A percentile compares a stretch with the other conserved stretches of the same genome.
phyloP scores from a whole-genome alignment of 176 grass and related monocot genomes.

The Oryza rufipogon region DNA sequence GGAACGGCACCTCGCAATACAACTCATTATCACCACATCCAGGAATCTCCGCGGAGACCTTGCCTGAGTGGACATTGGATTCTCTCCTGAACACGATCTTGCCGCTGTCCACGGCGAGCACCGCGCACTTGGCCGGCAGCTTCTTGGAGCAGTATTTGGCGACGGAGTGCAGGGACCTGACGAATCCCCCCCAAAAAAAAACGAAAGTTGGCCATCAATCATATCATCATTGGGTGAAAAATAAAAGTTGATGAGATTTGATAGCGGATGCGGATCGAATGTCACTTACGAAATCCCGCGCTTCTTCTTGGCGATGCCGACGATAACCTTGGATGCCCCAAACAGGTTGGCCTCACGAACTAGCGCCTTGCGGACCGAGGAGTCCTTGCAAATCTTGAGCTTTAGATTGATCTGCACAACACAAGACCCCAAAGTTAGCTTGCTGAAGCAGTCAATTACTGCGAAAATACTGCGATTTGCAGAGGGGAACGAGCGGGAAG shows the following conservation, averaged over 20 bases:
- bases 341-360: conserved; percentile 72
- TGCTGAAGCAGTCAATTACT: neutral
- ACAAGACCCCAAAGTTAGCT: neutral
- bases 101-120: conserved; percentile 77
- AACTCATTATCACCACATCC: conserved; percentile 43
- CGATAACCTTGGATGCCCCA: conserved; percentile 69
- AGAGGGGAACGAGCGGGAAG: neutral
- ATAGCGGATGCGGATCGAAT: conserved; percentile 39
- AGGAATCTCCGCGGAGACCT: conserved; percentile 46
- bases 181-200: neutral
- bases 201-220: conserved; percentile 7
- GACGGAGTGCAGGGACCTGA: conserved; percentile 65
- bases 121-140: conserved; percentile 61
- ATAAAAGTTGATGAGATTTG: neutral
- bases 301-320: conserved; percentile 69
- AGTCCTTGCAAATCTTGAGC: conserved; percentile 90
- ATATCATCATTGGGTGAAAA: conserved; percentile 13
- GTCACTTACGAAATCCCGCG: conserved; percentile 60
- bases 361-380: conserved; percentile 71
- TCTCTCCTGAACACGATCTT: conserved; percentile 85
- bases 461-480: neutral
- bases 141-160: conserved; percentile 94
- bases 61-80: conserved; percentile 51
- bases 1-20: conserved; percentile 57
- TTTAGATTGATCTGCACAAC: conserved; percentile 79